Percentiles rank a stretch among this genome's conserved stretches.
These are phyloP conservation scores for Stipa capillata DNA, from an alignment of 176 grass and related monocot genomes.

Conservation along the genomic window DNA sequence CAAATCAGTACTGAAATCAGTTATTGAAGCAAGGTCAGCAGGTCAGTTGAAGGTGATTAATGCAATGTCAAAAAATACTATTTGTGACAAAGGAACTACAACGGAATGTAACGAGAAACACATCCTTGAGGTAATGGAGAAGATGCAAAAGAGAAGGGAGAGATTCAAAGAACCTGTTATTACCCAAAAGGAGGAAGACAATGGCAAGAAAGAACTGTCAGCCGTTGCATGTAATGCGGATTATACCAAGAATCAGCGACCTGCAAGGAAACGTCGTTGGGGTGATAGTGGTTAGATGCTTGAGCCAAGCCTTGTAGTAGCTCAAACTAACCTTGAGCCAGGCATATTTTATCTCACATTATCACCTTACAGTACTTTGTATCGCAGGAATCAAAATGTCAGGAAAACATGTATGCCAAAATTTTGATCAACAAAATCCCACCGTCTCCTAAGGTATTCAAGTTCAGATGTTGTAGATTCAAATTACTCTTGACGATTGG, in stretches of 20 bases:
- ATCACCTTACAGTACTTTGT: neutral
- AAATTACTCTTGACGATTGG: neutral
- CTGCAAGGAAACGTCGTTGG: constrained; percentile 68
- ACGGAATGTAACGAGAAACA: constrained; percentile 20
- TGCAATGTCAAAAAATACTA: constrained; percentile 13
- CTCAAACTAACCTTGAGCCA: neutral
- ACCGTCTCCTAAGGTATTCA: neutral
- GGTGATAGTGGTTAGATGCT: constrained; percentile 33
- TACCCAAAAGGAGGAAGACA: constrained; percentile 16
- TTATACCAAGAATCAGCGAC: constrained; percentile 54
- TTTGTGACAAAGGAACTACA: constrained; percentile 4
- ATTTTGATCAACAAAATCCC: neutral
- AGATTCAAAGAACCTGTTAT: constrained; percentile 61
- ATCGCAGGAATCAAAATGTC: neutral
- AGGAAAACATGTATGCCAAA: neutral
- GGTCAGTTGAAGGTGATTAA: neutral
- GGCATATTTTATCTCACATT: neutral
- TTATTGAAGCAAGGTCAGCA: constrained; percentile 22
- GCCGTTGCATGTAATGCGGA: constrained; percentile 16
- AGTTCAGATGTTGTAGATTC: neutral
- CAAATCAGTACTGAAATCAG: constrained; percentile 25
- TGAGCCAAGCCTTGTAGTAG: neutral
- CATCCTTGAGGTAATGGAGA: constrained; percentile 57
- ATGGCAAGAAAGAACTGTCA: constrained; percentile 6
- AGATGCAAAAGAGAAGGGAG: constrained; percentile 84